phyloP scores from a whole-genome alignment of 2,329 filamentous ascomycete genomes.

The Albophoma yamanashiensis region DNA sequence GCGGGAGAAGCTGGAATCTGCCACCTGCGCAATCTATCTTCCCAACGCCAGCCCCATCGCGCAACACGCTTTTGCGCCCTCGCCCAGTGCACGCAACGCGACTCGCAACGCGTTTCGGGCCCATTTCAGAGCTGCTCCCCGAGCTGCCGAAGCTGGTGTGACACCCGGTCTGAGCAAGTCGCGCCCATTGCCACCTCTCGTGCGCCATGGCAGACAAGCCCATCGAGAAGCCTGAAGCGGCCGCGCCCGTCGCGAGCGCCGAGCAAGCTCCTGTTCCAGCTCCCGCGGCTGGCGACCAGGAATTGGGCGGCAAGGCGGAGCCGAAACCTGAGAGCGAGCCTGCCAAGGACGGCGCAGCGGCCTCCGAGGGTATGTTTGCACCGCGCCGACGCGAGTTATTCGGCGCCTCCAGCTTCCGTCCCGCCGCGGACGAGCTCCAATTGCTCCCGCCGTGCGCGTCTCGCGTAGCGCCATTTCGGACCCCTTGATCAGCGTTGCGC shows the following conservation, averaged over 20 bases:
- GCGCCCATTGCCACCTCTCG: constrained; percentile 10
- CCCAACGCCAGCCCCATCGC: constrained; percentile 17
- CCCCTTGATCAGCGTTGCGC: constrained; percentile 9
- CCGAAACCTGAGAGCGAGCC: constrained; percentile 12
- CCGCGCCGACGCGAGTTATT: not conserved
- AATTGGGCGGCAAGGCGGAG: constrained; percentile 10
- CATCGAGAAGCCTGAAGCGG: constrained; percentile 23
- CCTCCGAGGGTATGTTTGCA: constrained; percentile 18
- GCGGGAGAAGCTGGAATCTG: constrained; percentile 18
- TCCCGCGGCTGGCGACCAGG: constrained; percentile 11
- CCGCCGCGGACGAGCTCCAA: not conserved
- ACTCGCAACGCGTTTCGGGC: constrained; percentile 15
- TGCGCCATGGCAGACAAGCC: constrained; percentile 27
- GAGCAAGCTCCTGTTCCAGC: constrained; percentile 15
- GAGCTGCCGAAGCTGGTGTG: constrained; percentile 6
- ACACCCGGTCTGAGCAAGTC: not conserved
- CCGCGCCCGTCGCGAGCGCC: constrained; percentile 20
- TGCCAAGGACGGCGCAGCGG: constrained; percentile 17
- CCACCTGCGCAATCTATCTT: constrained; percentile 21
- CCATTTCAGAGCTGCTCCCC: not conserved
- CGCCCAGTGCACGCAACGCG: constrained; percentile 10
- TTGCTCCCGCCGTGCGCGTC: not conserved
- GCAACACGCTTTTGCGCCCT: constrained; percentile 10
- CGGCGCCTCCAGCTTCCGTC: not conserved
- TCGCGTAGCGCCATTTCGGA: not conserved